Conservation (phyloP, 148 eudicot genomes). For the Bassia scoparia region DNA sequence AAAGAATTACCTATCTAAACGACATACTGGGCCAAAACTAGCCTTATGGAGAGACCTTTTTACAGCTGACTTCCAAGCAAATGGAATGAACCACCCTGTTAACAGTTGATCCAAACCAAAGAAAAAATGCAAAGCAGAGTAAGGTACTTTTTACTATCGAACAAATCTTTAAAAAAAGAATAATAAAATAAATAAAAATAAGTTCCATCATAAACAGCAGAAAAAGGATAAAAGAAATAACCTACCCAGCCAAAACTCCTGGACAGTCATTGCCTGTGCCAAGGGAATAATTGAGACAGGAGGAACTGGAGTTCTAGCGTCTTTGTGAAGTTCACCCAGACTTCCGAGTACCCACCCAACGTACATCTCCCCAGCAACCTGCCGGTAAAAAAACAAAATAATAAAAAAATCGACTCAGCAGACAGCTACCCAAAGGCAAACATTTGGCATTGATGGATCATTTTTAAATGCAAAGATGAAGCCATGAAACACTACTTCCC, state of each 20-base stretch:
- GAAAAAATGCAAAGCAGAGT: constrained; percentile 7
- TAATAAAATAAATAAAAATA: constrained; percentile 2
- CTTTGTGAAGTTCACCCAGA: constrained; percentile 79
- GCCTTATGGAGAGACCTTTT: constrained; percentile 76
- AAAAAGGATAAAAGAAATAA: constrained; percentile 12
- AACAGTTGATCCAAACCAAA: constrained; percentile 9
- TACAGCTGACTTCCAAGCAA: constrained; percentile 84
- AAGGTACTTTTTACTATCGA: background rate
- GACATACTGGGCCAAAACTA: constrained; percentile 42
- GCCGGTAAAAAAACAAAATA: constrained; percentile 19
- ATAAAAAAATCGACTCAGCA: background rate
- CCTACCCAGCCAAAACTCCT: constrained; percentile 97
- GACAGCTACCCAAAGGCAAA: background rate
- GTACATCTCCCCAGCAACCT: constrained; percentile 99
- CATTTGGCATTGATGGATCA: background rate
- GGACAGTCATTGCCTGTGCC: constrained; percentile 98
- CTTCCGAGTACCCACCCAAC: constrained; percentile 98
- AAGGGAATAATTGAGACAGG: constrained; percentile 92
- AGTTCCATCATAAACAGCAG: background rate
- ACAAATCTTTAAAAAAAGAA: background rate
- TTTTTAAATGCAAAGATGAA: background rate
- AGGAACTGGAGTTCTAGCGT: constrained; percentile 71
- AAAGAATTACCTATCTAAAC: constrained; percentile 64
- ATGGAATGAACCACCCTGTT: constrained; percentile 95
- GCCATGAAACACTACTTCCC: background rate